Base-by-base conservation (phyloP, 1,284 basidiomycete species). In the Kwoniella shivajii region DNA sequence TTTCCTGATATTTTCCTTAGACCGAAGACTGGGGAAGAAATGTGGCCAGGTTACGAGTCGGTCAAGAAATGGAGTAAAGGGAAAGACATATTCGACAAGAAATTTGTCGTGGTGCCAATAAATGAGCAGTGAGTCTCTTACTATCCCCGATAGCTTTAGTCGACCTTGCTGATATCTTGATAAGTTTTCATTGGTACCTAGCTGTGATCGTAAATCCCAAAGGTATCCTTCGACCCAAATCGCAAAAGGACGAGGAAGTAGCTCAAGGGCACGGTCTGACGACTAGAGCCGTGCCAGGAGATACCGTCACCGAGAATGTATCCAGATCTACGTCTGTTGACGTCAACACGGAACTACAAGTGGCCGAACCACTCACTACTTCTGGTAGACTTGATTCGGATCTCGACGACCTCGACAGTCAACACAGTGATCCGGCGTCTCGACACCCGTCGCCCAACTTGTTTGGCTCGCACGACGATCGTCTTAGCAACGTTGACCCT, bases 41-140 rank as follows among this genome's bases (percentile, higher is more conserved):
- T 16, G 1, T 78, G 77, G 77, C 63, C 87, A 50, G 88, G 87
- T 16, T 98, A 94, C 71, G 79, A 87, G 33, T 88, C 87, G 54
- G 90, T 99, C 50, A 84, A 85, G 27, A 96, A 95, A 75, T 99
- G 96, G 96, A 99, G 95, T 0, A 84, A 86, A 30, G 89, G 86
- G 69, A 65, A 70, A 38, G 84, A 96, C 71, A 76, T 99, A 16
- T 99, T 99, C 75, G 79, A 82, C 59, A 98, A 98, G 82, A 88
- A 89, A 69, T 96, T 89, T 69, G 82, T 99, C 59, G 85, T 99
- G 41, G 84, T 99, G 2, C 96, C 96, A 1, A 96, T 99, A 78
- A 97, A 99, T 70, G 96, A 99, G 76, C 82, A 93, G 89, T 94
- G 73, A 54, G 86, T 75, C 27, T 24, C 18, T 53, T 20, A 6